phyloP scores from a whole-genome alignment of 208 protist species.

The Novymonas esmeraldas region DNA sequence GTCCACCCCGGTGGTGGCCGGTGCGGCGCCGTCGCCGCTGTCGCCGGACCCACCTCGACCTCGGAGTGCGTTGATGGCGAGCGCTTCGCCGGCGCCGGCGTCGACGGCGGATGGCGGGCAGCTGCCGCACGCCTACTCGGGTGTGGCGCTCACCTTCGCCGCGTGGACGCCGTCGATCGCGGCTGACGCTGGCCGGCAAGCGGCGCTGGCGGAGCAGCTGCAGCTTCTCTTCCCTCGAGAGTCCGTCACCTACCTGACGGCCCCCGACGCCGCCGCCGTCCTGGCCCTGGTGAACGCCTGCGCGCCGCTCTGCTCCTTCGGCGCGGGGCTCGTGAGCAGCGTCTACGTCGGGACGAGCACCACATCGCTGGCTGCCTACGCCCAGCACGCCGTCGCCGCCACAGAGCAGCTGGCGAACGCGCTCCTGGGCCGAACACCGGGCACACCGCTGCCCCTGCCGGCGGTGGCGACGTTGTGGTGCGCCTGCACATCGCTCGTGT shows the following conservation, averaged over 20 bases:
- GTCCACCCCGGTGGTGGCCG: slow-evolving; percentile 11
- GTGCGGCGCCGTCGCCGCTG: background rate
- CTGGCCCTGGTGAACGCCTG: slow-evolving; percentile 77
- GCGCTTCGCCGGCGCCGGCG: background rate
- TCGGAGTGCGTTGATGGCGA: slow-evolving; percentile 6
- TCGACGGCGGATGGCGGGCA: background rate
- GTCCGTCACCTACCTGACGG: slow-evolving; percentile 52
- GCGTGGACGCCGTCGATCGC: slow-evolving; percentile 21
- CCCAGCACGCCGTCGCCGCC: slow-evolving; percentile 64
- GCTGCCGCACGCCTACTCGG: slow-evolving; percentile 36
- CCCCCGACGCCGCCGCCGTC: slow-evolving; percentile 39
- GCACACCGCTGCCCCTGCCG: slow-evolving; percentile 56
- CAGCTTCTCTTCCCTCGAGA: slow-evolving; percentile 62
- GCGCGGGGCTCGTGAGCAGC: slow-evolving; percentile 84
- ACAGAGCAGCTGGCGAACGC: slow-evolving; percentile 49
- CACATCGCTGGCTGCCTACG: slow-evolving; percentile 67
- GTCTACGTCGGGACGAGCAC: slow-evolving; percentile 61
- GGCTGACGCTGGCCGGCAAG: slow-evolving; percentile 7
- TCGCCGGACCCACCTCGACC: slow-evolving; percentile 15
- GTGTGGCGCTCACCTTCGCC: slow-evolving; percentile 50
- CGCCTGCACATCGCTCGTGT: slow-evolving; percentile 60
- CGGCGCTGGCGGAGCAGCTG: slow-evolving; percentile 18
- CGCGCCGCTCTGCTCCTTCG: slow-evolving; percentile 75
- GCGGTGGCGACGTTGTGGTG: slow-evolving; percentile 52
- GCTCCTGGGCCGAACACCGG: slow-evolving; percentile 30